Evolutionary conservation across 192 early-diverging fungal genomes (phyloP).

Genomic region (Coemansia biformis): DNA sequence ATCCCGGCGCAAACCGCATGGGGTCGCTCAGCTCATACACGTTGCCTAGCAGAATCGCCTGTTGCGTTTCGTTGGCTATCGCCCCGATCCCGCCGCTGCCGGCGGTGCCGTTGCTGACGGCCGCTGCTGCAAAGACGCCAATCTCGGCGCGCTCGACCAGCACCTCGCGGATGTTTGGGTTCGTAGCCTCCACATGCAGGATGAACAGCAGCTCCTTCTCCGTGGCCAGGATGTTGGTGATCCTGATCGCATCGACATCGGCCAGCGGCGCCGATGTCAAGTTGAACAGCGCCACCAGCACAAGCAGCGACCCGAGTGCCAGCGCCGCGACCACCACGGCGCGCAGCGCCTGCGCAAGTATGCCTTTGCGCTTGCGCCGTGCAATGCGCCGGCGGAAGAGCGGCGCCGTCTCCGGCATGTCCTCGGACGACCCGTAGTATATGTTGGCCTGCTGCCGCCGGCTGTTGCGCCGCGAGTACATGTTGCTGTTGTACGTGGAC

Average conservation of each 20-base stretch:
- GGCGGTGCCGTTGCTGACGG: slow-evolving; percentile 11
- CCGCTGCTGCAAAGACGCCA: slow-evolving; percentile 59
- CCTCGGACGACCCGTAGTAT: slow-evolving; percentile 49
- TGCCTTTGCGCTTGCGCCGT: slow-evolving; percentile 35
- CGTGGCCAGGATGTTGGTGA: slow-evolving; percentile 58
- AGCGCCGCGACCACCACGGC: slow-evolving; percentile 15
- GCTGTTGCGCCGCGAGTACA: slow-evolving; percentile 48
- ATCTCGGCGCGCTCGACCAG: slow-evolving; percentile 55
- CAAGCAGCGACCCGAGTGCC: slow-evolving; percentile 30
- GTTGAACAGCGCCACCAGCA: slow-evolving; percentile 43
- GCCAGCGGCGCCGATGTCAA: slow-evolving; percentile 46
- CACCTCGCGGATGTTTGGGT: slow-evolving; percentile 57
- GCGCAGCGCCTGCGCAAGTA: slow-evolving; percentile 20
- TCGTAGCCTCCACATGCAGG: slow-evolving; percentile 55
- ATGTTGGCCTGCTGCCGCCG: slow-evolving; percentile 35
- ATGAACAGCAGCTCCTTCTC: slow-evolving; percentile 67
- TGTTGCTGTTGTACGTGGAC: slow-evolving; percentile 27
- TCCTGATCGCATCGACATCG: slow-evolving; percentile 46
- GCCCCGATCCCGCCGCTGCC: not conserved
- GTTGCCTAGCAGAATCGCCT: slow-evolving; percentile 44
- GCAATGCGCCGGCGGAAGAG: slow-evolving; percentile 41
- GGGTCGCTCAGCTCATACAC: slow-evolving; percentile 47
- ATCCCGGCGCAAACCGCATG: slow-evolving; percentile 41
- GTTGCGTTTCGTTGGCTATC: slow-evolving; percentile 34
- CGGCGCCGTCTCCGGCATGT: slow-evolving; percentile 45